Conservation (phyloP, 495 filamentous ascomycete species). For the Trichodelitschia bisporula region DNA sequence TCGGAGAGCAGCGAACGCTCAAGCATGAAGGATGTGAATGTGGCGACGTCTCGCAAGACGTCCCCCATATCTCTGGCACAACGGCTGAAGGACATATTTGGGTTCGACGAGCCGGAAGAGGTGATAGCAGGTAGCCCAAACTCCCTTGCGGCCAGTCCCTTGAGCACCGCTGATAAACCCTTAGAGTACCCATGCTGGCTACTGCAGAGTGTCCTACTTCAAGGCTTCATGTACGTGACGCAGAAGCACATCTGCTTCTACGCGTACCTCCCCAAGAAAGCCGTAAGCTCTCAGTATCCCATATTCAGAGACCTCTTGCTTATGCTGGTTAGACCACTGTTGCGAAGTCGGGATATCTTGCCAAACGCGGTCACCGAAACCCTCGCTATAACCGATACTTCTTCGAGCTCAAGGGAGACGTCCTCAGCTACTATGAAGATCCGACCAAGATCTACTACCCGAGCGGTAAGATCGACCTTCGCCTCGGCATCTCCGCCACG, state of each 20-base stretch:
- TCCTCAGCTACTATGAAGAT: conserved; percentile 77
- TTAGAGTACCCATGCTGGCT: conserved; percentile 87
- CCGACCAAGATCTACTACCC: conserved; percentile 78
- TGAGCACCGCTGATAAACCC: conserved; percentile 2
- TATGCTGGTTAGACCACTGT: conserved; percentile 11
- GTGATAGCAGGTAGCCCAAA: conserved; percentile 41
- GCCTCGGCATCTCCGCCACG: conserved; percentile 71
- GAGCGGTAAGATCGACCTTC: conserved; percentile 71
- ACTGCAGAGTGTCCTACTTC: conserved; percentile 72
- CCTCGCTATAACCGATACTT: conserved; percentile 83
- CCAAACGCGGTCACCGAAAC: conserved; percentile 74
- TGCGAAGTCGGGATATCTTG: conserved; percentile 69
- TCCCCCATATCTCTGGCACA: conserved; percentile 27
- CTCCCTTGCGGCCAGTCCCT: conserved; percentile 1
- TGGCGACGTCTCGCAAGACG: conserved; percentile 15
- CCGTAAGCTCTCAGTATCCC: conserved; percentile 33
- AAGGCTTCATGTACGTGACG: conserved; percentile 95
- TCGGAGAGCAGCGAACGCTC: conserved; percentile 5
- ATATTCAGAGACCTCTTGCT: not conserved
- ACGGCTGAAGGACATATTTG: conserved; percentile 70
- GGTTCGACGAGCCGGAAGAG: conserved; percentile 58
- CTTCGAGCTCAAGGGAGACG: conserved; percentile 89
- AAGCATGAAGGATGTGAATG: conserved; percentile 11
- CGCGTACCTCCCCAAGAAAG: conserved; percentile 81
- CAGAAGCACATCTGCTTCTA: conserved; percentile 89